Evolutionary conservation across 257 asterid species (phyloP).

Genomic region (Scutellaria minor): DNA sequence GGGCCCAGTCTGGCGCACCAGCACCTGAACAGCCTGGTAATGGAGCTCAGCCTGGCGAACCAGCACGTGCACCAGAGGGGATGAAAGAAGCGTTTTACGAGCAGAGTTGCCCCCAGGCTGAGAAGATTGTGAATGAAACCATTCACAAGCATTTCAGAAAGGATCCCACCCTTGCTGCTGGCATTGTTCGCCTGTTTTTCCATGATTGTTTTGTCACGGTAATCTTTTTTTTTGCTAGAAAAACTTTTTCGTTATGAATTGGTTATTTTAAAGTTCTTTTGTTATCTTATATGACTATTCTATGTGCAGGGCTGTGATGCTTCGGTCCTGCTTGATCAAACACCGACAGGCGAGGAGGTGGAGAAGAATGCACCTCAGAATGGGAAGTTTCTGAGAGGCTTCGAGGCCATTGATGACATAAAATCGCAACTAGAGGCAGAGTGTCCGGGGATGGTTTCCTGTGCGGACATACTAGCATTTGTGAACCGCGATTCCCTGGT

Average conservation of each 20-base stretch:
- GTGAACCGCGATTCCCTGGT: constrained; percentile 61
- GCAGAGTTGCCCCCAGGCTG: constrained; percentile 60
- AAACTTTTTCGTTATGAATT: no score
- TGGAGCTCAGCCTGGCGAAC: no score
- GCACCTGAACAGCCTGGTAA: neutral
- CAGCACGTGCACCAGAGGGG: neutral
- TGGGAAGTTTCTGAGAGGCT: constrained; percentile 50
- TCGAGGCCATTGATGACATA: constrained; percentile 47
- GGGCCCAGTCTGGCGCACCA: neutral
- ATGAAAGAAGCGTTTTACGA: constrained; percentile 49
- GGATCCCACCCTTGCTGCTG: constrained; percentile 55
- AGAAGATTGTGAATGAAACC: constrained; percentile 47
- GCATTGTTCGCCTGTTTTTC: constrained; percentile 54
- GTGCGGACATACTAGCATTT: constrained; percentile 61
- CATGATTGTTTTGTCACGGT: constrained; percentile 72
- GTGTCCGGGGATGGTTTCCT: constrained; percentile 71
- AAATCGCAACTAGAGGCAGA: constrained; percentile 52
- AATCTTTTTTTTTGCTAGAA: no score
- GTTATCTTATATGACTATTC: neutral
- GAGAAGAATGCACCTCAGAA: constrained; percentile 61
- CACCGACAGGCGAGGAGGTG: constrained; percentile 48
- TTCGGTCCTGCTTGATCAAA: constrained; percentile 60
- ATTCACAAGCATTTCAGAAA: constrained; percentile 37
- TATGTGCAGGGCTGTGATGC: constrained; percentile 73
- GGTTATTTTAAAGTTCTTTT: neutral